Evolutionary conservation across 2,329 filamentous ascomycete genomes (phyloP).

Genomic region (Sordariomycetes sp.): DNA sequence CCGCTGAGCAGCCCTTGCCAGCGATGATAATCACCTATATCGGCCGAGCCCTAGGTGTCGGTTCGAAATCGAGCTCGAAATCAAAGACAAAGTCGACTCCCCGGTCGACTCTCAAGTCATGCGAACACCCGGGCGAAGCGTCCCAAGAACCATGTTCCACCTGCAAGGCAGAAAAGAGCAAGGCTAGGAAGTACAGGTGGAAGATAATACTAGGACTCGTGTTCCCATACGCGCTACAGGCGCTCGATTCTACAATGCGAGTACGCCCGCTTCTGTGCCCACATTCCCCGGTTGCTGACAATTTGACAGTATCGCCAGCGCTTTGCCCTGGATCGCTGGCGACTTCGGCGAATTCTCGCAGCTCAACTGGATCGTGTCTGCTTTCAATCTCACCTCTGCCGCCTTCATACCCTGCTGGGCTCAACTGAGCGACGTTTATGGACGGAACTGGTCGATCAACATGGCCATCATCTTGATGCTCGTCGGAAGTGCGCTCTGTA

Average conservation of each 20-base stretch:
- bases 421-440: constrained; percentile 56
- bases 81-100: neutral
- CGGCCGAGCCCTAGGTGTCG: too few relatives aligned
- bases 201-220: constrained; percentile 51
- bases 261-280: too few relatives aligned
- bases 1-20: too few relatives aligned
- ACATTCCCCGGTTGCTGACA: too few relatives aligned
- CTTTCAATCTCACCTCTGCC: constrained; percentile 59
- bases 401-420: constrained; percentile 59
- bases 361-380: constrained; percentile 61
- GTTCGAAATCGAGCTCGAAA: too few relatives aligned
- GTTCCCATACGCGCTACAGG: constrained; percentile 51
- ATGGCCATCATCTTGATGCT: constrained; percentile 46
- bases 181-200: constrained; percentile 36
- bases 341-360: constrained; percentile 52
- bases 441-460: constrained; percentile 50
- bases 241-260: constrained; percentile 54
- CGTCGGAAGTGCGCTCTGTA: constrained; percentile 53
- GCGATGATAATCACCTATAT: too few relatives aligned
- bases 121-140: constrained; percentile 11
- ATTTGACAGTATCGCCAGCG: constrained; percentile 21
- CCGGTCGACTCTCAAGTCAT: constrained; percentile 8
- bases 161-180: constrained; percentile 23
- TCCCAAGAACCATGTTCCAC: constrained; percentile 12
- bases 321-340: constrained; percentile 45